Percentiles rank a stretch among this genome's conserved stretches.
These are phyloP conservation scores for Trichoderma erinaceum DNA, from an alignment of 495 filamentous ascomycete species.

Conservation along the genomic window DNA sequence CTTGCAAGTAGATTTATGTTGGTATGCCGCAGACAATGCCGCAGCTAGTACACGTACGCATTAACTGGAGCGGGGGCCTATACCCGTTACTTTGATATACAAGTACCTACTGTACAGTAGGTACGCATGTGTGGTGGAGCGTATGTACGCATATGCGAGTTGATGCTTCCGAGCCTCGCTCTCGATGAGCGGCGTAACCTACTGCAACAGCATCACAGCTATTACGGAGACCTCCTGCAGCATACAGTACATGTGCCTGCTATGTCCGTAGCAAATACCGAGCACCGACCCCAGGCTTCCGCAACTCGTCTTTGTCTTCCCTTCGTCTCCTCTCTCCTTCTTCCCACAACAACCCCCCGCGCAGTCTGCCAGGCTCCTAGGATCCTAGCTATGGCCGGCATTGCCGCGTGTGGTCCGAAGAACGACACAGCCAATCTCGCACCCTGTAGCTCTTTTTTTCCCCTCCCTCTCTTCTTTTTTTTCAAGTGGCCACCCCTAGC, in stretches of 20 bases:
- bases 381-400: background rate
- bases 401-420: background rate
- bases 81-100: too few species aligned
- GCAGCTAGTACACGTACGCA: background rate
- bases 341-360: background rate
- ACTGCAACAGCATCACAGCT: too few species aligned
- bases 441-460: background rate
- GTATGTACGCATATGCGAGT: too few species aligned
- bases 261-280: too few species aligned
- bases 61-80: too few species aligned
- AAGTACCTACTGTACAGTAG: too few species aligned
- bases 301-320: background rate
- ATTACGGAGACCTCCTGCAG: too few species aligned
- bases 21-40: background rate
- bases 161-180: too few species aligned
- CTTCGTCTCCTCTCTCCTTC: too few species aligned
- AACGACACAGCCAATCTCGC: background rate
- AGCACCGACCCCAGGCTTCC: background rate
- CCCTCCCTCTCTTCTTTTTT: background rate
- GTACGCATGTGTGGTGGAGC: too few species aligned
- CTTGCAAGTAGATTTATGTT: background rate
- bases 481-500: background rate
- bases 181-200: too few species aligned
- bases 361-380: background rate
- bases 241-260: too few species aligned